Percentiles rank a stretch among this genome's conserved stretches.
These are phyloP conservation scores for Lagenaria siceraria DNA, from an alignment of 306 rosid genomes.

Conservation along the genomic window DNA sequence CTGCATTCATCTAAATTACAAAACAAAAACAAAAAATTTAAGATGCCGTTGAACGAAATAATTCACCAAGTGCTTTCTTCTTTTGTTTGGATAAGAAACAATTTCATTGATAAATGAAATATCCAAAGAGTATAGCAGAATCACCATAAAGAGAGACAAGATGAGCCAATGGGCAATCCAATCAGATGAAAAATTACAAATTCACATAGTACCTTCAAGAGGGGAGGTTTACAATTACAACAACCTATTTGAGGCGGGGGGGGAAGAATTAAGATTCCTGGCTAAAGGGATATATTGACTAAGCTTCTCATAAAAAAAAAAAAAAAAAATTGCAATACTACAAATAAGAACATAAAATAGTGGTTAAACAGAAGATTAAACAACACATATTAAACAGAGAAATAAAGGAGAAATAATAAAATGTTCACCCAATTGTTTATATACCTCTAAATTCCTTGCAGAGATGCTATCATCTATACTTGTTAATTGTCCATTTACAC, in stretches of 20 bases:
- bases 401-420: neutral
- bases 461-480: slow-evolving; percentile 71
- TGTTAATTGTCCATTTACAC: slow-evolving; percentile 75
- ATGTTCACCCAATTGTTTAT: neutral
- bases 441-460: slow-evolving; percentile 79
- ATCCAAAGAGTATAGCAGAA: no score
- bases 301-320: no score
- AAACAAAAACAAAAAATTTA: neutral
- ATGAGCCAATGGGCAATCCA: no score
- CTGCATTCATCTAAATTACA: slow-evolving; percentile 71
- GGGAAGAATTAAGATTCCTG: neutral
- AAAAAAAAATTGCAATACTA: no score
- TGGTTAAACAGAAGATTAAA: no score
- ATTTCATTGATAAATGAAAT: no score
- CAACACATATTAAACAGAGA: no score
- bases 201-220: no score
- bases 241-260: neutral
- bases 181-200: no score
- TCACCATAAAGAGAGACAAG: no score
- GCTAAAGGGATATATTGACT: neutral
- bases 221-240: neutral
- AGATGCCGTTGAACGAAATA: neutral
- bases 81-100: no score
- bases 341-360: no score
- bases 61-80: neutral